Conservation (phyloP, 768 basidiomycete genomes). For the Cystofilobasidium bisporidii region DNA sequence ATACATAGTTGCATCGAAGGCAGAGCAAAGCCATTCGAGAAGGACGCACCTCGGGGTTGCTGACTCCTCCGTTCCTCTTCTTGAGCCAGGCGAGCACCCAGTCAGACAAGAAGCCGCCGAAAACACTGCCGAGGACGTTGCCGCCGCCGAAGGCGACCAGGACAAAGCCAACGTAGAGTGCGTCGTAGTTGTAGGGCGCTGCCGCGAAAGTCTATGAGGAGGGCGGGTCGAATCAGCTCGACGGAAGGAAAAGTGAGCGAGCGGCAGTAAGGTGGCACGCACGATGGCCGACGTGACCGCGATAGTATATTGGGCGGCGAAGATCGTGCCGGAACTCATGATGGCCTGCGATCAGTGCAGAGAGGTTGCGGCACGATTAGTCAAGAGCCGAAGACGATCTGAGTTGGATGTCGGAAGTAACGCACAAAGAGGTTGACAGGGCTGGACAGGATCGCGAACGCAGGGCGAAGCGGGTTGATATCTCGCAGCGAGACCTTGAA, state of each 20-base stretch:
- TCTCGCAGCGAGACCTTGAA: constrained; percentile 56
- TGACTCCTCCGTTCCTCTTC: constrained; percentile 45
- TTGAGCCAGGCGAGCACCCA: constrained; percentile 45
- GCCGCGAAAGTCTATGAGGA: constrained; percentile 14
- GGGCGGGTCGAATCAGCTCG: too few relatives aligned
- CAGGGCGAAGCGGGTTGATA: constrained; percentile 63
- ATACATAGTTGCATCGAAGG: not conserved
- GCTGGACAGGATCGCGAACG: constrained; percentile 51
- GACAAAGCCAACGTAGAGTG: constrained; percentile 65
- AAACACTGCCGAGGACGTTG: constrained; percentile 33
- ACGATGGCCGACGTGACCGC: constrained; percentile 63
- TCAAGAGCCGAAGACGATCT: too few relatives aligned
- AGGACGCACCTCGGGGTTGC: constrained; percentile 55
- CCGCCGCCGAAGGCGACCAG: constrained; percentile 57
- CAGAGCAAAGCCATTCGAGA: constrained; percentile 47
- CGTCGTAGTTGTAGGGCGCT: constrained; percentile 51
- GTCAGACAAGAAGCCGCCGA: constrained; percentile 57
- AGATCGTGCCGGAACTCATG: constrained; percentile 51
- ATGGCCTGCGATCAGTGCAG: too few relatives aligned
- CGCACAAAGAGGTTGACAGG: constrained; percentile 51
- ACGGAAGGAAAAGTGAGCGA: too few relatives aligned
- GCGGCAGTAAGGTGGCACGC: too few relatives aligned
- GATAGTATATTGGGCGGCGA: constrained; percentile 61
- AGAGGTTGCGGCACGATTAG: too few relatives aligned
- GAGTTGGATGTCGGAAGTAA: constrained; percentile 10